Conservation (phyloP, 106 monocot genomes). For the Dendrobium officinale region DNA sequence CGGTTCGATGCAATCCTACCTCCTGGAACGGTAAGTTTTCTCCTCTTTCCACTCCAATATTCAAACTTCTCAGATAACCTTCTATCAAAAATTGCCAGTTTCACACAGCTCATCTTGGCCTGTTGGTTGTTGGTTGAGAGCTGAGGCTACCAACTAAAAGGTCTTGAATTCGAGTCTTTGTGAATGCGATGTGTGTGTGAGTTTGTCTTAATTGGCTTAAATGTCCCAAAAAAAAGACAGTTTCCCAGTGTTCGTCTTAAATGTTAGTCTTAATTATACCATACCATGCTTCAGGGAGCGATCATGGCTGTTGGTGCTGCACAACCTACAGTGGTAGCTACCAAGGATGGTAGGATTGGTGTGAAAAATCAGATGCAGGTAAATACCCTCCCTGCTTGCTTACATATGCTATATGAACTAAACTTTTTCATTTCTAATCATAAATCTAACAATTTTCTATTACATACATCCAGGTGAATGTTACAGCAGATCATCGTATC, state of each 20-base stretch:
- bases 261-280: background rate
- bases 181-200: too few species aligned
- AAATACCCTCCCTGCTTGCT: slow-evolving; percentile 13
- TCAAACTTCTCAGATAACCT: background rate
- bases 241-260: slow-evolving; percentile 7
- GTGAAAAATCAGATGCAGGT: slow-evolving; percentile 94
- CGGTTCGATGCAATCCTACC: slow-evolving; percentile 87
- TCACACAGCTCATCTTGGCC: too few species aligned
- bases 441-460: background rate
- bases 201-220: too few species aligned
- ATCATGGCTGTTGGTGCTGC: slow-evolving; percentile 95
- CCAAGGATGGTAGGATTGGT: slow-evolving; percentile 68
- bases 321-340: slow-evolving; percentile 58
- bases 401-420: background rate
- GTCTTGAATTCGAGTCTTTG: too few species aligned
- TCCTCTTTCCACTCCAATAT: background rate
- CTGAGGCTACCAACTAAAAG: too few species aligned
- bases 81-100: slow-evolving; percentile 1
- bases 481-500: slow-evolving; percentile 76
- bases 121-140: too few species aligned
- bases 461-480: slow-evolving; percentile 60
- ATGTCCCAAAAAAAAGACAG: background rate
- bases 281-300: slow-evolving; percentile 45
- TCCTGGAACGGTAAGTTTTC: slow-evolving; percentile 63
- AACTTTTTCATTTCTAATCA: background rate